phyloP scores from a whole-genome alignment of 2,329 filamentous ascomycete species.

The Lasiodiplodia hormozganensis region DNA sequence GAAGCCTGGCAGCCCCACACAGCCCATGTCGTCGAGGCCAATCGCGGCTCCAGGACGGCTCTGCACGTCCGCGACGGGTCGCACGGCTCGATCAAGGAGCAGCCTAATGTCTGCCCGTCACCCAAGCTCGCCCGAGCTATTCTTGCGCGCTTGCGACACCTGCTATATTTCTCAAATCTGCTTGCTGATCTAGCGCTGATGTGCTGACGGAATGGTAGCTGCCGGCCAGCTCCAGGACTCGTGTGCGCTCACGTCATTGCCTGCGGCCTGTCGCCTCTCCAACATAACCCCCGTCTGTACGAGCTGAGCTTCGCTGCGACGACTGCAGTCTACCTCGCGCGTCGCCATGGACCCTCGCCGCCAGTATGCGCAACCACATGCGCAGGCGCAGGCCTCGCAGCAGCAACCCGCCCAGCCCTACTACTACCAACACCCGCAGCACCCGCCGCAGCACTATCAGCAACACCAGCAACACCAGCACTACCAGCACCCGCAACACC shows the following conservation, averaged over 20 bases:
- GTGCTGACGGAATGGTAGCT: slow-evolving; percentile 1
- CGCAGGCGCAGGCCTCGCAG: not conserved
- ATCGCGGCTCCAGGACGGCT: slow-evolving; percentile 10
- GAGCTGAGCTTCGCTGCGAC: not conserved
- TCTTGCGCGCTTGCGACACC: slow-evolving; percentile 5
- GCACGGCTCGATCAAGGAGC: slow-evolving; percentile 17
- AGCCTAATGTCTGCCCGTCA: not conserved
- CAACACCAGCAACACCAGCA: not conserved
- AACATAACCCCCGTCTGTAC: not conserved
- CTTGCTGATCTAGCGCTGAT: slow-evolving; percentile 16
- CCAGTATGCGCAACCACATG: slow-evolving; percentile 4
- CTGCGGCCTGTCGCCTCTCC: not conserved
- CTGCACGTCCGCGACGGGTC: slow-evolving; percentile 10
- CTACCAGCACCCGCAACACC: not conserved
- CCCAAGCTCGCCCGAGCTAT: slow-evolving; percentile 16
- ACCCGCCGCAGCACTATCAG: slow-evolving; percentile 1
- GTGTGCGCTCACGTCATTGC: slow-evolving; percentile 26
- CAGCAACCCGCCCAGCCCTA: not conserved
- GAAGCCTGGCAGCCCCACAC: slow-evolving; percentile 16
- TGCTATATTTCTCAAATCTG: slow-evolving; percentile 20
- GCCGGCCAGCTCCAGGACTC: not conserved
- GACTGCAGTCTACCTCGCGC: not conserved
- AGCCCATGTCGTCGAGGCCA: slow-evolving; percentile 19
- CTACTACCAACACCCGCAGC: slow-evolving; percentile 6
- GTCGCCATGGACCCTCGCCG: slow-evolving; percentile 21